Conservation (phyloP, 106 monocot genomes). For the Dendrobium catenatum region DNA sequence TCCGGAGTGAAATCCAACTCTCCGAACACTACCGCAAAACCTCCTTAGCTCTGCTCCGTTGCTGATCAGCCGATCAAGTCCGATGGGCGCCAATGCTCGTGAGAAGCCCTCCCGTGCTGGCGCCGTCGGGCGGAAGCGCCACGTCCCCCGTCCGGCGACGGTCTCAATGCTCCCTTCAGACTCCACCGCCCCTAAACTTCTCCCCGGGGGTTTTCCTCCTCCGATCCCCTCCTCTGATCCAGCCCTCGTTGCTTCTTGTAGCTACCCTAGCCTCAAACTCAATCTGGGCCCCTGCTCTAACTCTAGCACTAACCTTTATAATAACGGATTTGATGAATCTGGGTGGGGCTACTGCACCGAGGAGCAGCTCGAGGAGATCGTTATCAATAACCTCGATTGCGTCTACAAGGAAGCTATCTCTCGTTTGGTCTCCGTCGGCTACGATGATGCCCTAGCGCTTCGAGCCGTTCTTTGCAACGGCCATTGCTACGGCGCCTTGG, state of each 20-base stretch:
- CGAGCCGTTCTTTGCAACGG: slow-evolving; percentile 61
- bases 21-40: too few species aligned
- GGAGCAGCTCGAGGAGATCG: slow-evolving; percentile 78
- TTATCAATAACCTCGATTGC: slow-evolving; percentile 62
- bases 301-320: slow-evolving; percentile 8
- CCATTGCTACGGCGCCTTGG: slow-evolving; percentile 75
- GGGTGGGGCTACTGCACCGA: slow-evolving; percentile 82
- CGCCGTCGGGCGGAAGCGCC: slow-evolving; percentile 3
- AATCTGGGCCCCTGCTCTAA: slow-evolving; percentile 4
- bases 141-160: slow-evolving; percentile 5
- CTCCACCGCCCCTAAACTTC: not conserved
- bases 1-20: too few species aligned
- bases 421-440: slow-evolving; percentile 50
- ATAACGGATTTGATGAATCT: slow-evolving; percentile 16
- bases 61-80: not conserved
- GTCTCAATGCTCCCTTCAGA: not conserved
- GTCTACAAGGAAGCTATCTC: slow-evolving; percentile 67
- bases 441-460: slow-evolving; percentile 48
- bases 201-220: not conserved
- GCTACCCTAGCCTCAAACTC: slow-evolving; percentile 4
- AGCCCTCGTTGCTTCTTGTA: not conserved
- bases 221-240: not conserved
- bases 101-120: slow-evolving; percentile 19
- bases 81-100: slow-evolving; percentile 22
- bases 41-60: not conserved